Evolutionary conservation across 306 rosid genomes (phyloP).

Genomic region (Luffa aegyptiaca): DNA sequence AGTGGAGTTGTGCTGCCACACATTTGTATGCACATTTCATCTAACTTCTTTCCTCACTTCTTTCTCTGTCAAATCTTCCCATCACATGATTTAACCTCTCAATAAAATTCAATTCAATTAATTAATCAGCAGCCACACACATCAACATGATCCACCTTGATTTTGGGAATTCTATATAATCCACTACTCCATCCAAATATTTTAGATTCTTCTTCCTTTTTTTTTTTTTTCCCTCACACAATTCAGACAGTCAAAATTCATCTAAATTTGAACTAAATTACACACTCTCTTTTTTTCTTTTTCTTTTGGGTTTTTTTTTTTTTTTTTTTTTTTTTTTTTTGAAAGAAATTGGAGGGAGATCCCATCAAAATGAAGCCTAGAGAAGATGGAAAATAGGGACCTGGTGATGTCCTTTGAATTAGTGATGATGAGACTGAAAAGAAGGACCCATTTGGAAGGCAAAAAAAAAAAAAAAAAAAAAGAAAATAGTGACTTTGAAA

Average conservation of each 20-base stretch:
- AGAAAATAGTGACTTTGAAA: conserved; percentile 8
- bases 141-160: background rate
- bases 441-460: conserved; percentile 19
- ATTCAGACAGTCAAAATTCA: background rate
- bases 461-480: background rate
- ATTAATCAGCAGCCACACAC: conserved; percentile 9
- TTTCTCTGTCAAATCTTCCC: conserved; percentile 5
- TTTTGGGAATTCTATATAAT: conserved; percentile 1
- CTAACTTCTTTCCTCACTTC: background rate
- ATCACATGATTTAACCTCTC: background rate
- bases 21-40: background rate
- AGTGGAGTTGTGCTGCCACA: background rate
- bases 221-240: background rate
- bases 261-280: background rate
- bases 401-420: conserved; percentile 6
- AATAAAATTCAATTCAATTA: background rate
- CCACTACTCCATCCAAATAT: conserved; percentile 4
- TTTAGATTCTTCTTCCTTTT: background rate
- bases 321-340: background rate
- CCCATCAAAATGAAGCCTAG: conserved; percentile 7
- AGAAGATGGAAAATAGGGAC: background rate
- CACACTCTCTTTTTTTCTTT: background rate
- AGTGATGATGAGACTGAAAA: conserved; percentile 32
- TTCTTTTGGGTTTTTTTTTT: background rate
- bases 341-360: background rate